Evolutionary conservation across 2,329 filamentous ascomycete genomes (phyloP).

Genomic region (Penicillium sp.): DNA sequence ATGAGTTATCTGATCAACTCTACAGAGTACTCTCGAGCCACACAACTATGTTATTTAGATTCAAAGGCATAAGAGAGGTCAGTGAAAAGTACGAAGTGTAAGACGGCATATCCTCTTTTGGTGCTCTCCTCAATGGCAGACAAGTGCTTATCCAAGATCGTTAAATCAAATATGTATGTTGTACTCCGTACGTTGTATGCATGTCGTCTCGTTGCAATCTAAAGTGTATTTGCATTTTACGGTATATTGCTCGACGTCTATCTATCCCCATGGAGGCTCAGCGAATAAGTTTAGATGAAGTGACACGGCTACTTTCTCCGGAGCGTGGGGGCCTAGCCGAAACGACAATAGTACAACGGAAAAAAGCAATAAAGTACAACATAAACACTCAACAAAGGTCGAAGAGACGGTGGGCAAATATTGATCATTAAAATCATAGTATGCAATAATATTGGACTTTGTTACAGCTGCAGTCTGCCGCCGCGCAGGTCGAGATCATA

Average conservation of each 20-base stretch:
- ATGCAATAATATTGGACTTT: background rate
- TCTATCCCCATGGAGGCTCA: no score
- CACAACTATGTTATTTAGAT: background rate
- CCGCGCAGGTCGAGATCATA: background rate
- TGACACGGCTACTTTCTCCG: background rate
- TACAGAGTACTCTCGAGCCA: background rate
- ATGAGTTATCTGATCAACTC: background rate
- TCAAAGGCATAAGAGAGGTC: background rate
- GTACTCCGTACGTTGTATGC: no score
- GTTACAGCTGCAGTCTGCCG: conserved; percentile 2
- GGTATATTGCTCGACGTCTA: background rate
- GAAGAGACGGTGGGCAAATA: conserved; percentile 1
- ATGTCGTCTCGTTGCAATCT: background rate
- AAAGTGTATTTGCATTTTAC: background rate
- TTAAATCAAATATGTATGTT: background rate
- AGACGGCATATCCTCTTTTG: background rate
- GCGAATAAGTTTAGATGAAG: background rate
- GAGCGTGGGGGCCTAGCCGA: background rate
- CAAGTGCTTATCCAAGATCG: background rate
- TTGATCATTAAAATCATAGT: background rate
- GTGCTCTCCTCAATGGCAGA: background rate
- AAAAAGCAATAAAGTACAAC: background rate
- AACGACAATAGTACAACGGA: background rate
- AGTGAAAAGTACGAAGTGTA: background rate
- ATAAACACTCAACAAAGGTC: background rate